Evolutionary conservation across 805 yeast genomes (phyloP).

Genomic region (Scheffersomyces stipitis): DNA sequence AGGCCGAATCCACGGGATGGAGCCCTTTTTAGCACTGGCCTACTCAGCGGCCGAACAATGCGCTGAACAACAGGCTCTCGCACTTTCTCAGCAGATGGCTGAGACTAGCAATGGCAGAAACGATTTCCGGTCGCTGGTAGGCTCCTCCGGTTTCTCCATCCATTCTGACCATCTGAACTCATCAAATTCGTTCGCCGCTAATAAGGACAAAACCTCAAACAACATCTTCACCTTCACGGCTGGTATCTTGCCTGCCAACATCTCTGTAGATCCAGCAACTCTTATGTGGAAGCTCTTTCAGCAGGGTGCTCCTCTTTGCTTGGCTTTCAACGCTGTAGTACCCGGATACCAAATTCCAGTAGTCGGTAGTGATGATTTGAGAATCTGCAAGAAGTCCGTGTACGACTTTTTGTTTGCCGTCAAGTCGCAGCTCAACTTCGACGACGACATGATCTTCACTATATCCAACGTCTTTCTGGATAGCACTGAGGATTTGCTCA

Average conservation of each 20-base stretch:
- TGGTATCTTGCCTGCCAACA: conserved; percentile 73
- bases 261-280: conserved; percentile 87
- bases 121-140: conserved; percentile 34
- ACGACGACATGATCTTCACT: conserved; percentile 83
- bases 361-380: conserved; percentile 74
- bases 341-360: conserved; percentile 55
- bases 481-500: conserved; percentile 72
- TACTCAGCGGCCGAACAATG: conserved; percentile 63
- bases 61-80: conserved; percentile 70
- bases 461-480: conserved; percentile 87
- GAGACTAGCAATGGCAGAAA: conserved; percentile 15
- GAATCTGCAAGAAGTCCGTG: conserved; percentile 82
- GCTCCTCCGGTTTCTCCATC: conserved; percentile 34
- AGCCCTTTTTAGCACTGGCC: conserved; percentile 65
- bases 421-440: conserved; percentile 67
- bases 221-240: conserved; percentile 64
- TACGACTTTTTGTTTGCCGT: conserved; percentile 89
- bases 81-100: conserved; percentile 42
- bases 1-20: conserved; percentile 62
- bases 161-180: conserved; percentile 31
- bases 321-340: conserved; percentile 70
- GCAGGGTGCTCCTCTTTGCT: conserved; percentile 89
- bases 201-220: conserved; percentile 22
- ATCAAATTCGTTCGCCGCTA: conserved; percentile 14
- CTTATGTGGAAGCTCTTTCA: conserved; percentile 86